Percentiles rank a stretch among this genome's conserved stretches.
Evolutionary conservation across 2,329 filamentous ascomycete genomes (phyloP).

Genomic region (Alternaria sp.): DNA sequence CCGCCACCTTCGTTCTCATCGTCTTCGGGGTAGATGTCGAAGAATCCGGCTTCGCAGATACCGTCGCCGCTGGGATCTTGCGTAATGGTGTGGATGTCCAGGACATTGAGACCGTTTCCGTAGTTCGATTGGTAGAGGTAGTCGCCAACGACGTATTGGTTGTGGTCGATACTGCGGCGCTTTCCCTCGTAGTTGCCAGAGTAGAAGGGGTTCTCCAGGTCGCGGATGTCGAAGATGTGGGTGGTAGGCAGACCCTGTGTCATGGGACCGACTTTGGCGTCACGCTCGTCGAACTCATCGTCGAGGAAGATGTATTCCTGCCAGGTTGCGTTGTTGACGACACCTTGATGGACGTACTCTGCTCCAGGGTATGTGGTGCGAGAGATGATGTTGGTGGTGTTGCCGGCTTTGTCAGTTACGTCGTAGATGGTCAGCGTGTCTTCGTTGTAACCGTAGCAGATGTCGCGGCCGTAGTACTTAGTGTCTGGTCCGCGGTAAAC

Average conservation of each 20-base stretch:
- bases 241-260: constrained; percentile 38
- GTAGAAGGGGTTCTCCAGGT: constrained; percentile 41
- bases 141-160: constrained; percentile 51
- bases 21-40: constrained; percentile 51
- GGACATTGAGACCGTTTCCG: constrained; percentile 46
- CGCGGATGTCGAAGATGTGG: constrained; percentile 43
- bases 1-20: constrained; percentile 45
- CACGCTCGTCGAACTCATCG: constrained; percentile 42
- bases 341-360: constrained; percentile 63
- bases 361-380: constrained; percentile 59
- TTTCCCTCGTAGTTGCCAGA: constrained; percentile 49
- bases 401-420: constrained; percentile 55
- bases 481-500: constrained; percentile 59
- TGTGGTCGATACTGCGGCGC: constrained; percentile 50
- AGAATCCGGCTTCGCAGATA: constrained; percentile 50
- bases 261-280: constrained; percentile 35
- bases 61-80: constrained; percentile 43
- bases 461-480: constrained; percentile 56
- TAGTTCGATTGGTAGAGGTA: constrained; percentile 51
- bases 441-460: constrained; percentile 64
- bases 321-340: constrained; percentile 32
- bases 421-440: constrained; percentile 58
- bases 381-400: constrained; percentile 55
- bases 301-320: constrained; percentile 40
- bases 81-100: constrained; percentile 47